Evolutionary conservation across 805 yeast genomes (phyloP).

Genomic region (Candida jianshihensis): DNA sequence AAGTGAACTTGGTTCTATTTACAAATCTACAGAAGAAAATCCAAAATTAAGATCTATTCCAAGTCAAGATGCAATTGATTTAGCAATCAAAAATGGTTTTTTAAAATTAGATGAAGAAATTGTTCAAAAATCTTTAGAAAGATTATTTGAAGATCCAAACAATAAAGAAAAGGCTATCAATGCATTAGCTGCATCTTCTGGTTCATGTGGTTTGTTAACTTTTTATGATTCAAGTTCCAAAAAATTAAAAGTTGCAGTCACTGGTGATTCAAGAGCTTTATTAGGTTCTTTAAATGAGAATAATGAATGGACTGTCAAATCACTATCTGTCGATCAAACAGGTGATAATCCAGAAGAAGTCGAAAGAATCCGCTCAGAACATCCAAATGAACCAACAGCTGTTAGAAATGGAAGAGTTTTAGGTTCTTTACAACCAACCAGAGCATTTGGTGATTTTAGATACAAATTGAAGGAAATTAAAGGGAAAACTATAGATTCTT

Average conservation of each 20-base stretch:
- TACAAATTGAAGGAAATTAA: constrained; percentile 68
- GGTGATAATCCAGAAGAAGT: constrained; percentile 89
- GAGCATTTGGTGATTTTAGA: constrained; percentile 97
- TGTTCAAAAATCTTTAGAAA: constrained; percentile 66
- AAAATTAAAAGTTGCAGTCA: constrained; percentile 79
- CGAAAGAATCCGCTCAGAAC: constrained; percentile 73
- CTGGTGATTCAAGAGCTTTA: constrained; percentile 94
- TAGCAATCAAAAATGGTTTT: constrained; percentile 77
- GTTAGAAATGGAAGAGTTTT: constrained; percentile 82
- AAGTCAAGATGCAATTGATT: constrained; percentile 61
- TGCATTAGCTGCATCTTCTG: constrained; percentile 90
- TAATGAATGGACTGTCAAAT: constrained; percentile 81
- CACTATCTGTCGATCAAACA: constrained; percentile 87
- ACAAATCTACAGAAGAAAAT: constrained; percentile 43
- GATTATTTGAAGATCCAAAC: constrained; percentile 59
- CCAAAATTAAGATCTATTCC: constrained; percentile 53
- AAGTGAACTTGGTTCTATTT: constrained; percentile 61
- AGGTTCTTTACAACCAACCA: constrained; percentile 89
- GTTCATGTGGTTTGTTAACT: constrained; percentile 87
- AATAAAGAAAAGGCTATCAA: constrained; percentile 46
- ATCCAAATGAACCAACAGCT: constrained; percentile 78
- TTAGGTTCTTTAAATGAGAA: constrained; percentile 61
- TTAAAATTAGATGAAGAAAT: constrained; percentile 79
- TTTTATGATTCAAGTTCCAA: constrained; percentile 75
- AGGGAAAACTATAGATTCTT: constrained; percentile 36